Evolutionary conservation across 2,329 filamentous ascomycete genomes (phyloP), one percentile per base, ranked within the genome.

Genomic region (Alternaria sp.): DNA sequence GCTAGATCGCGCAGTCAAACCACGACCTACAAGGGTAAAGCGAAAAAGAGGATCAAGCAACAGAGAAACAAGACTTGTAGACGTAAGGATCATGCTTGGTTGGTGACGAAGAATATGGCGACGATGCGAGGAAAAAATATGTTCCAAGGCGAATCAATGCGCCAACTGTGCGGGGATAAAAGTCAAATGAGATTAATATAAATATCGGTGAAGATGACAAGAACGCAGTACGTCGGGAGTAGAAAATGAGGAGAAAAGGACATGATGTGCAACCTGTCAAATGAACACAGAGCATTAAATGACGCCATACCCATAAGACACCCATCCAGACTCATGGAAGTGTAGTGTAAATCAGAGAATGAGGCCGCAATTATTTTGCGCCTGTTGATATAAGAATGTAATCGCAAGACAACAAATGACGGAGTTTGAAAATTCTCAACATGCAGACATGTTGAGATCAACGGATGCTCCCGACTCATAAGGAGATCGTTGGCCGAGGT

Each of bases 181-280:
- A 32, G 34, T 39, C 42, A 22, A 48, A 59, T 59, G 59, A 59
- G 46, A 62, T 62, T 59, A 54, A 62, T 62, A 48, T 62, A 55
- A 22, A 59, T 62, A 47, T 24, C 28, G 20, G 38, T 54, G 55
- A 62, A 58, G 48, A 43, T 43, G 34, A 34, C 36, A 55, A 46
- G 43, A 52, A 47, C 3, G 44, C 12, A 38, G 26, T 39, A 44
- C 18, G 24, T 48, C 18, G 41, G 14, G 28, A 16, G 51, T n/a
- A 51, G 39, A 46, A 16, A 46, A 14, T 30, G 55, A 55, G 48
- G 41, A 30, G 32, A 59, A 30, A 34, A 55, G 49, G 22, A 34
- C 24, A 32, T 48, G 9, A 46, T 38, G 34, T 47, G 41, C 34
- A 53, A 8, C 16, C 20, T 30, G n/a, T 58, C 20, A 51, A 46